phyloP scores from a whole-genome alignment of 306 rosid species.

The Rosa chinensis region DNA sequence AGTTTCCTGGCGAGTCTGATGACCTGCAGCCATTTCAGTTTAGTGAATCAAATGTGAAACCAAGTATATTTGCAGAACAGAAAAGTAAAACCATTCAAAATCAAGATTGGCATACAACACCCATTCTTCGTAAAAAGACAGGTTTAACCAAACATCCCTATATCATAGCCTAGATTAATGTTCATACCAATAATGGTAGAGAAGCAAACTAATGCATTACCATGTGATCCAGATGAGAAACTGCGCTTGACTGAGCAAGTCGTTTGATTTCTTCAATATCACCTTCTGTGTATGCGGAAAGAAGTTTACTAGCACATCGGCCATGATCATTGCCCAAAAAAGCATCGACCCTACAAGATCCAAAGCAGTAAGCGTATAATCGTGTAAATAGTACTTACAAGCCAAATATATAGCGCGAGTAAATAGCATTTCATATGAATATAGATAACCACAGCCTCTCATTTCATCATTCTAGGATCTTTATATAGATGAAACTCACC shows the following conservation, averaged over 20 bases:
- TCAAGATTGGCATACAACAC: background rate
- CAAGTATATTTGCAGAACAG: background rate
- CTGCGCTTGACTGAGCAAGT: slow-evolving; percentile 58
- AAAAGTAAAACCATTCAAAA: background rate
- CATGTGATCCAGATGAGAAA: slow-evolving; percentile 82
- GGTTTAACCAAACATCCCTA: background rate
- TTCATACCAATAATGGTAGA: background rate
- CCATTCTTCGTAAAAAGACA: background rate
- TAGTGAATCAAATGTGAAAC: background rate
- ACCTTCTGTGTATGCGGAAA: slow-evolving; percentile 78
- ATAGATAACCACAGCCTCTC: background rate
- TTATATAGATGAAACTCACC: background rate
- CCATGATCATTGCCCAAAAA: slow-evolving; percentile 75
- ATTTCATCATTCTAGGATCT: slow-evolving; percentile 10
- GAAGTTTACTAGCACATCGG: slow-evolving; percentile 74
- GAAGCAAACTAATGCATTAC: slow-evolving; percentile 38
- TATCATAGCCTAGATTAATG: slow-evolving; percentile 1
- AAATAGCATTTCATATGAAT: background rate
- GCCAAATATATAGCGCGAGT: background rate
- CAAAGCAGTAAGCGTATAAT: slow-evolving; percentile 6
- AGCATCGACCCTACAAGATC: slow-evolving; percentile 63
- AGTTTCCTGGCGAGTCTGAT: slow-evolving; percentile 86
- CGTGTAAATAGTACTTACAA: background rate
- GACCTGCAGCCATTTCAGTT: slow-evolving; percentile 55
- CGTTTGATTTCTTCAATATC: slow-evolving; percentile 83